phyloP scores from a whole-genome alignment of 1,284 basidiomycete genomes.

The Mycena sp. region DNA sequence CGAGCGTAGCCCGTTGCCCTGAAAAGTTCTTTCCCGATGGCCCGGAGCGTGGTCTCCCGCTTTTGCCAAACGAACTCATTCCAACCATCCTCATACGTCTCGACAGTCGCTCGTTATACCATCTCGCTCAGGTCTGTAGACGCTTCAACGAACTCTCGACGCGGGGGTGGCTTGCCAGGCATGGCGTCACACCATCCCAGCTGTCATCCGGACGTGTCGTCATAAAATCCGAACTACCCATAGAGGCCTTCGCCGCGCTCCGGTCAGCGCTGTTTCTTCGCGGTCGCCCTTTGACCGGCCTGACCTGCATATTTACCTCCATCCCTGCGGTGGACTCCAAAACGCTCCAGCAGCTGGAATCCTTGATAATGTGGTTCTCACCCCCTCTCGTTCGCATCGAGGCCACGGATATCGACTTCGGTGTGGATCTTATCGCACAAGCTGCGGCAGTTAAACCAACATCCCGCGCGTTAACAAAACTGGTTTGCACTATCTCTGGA shows the following conservation, averaged over 20 bases:
- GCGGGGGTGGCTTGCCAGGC: conserved; percentile 8
- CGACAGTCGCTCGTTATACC: conserved; percentile 8
- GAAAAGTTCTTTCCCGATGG: not conserved
- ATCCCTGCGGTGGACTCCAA: not conserved
- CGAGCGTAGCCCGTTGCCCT: not conserved
- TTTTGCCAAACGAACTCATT: conserved; percentile 21
- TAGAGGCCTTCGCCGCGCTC: conserved; percentile 1
- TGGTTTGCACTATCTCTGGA: not conserved
- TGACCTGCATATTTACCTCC: not conserved
- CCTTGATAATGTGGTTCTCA: not conserved
- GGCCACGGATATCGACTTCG: conserved; percentile 1
- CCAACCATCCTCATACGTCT: conserved; percentile 6
- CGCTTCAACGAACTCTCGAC: conserved; percentile 25
- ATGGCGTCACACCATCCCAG: conserved; percentile 6
- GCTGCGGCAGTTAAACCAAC: not conserved
- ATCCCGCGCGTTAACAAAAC: not conserved
- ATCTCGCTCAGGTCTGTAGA: conserved; percentile 11
- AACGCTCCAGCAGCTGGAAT: not conserved
- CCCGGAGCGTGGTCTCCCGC: conserved; percentile 9
- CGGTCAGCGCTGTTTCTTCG: conserved; percentile 12
- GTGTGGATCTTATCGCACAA: conserved; percentile 3
- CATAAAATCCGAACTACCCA: not conserved
- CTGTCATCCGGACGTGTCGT: not conserved
- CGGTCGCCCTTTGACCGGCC: not conserved
- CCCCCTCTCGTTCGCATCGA: not conserved